Evolutionary conservation across 1,284 basidiomycete genomes (phyloP).

Genomic region (Lentinula novae-zelandiae): DNA sequence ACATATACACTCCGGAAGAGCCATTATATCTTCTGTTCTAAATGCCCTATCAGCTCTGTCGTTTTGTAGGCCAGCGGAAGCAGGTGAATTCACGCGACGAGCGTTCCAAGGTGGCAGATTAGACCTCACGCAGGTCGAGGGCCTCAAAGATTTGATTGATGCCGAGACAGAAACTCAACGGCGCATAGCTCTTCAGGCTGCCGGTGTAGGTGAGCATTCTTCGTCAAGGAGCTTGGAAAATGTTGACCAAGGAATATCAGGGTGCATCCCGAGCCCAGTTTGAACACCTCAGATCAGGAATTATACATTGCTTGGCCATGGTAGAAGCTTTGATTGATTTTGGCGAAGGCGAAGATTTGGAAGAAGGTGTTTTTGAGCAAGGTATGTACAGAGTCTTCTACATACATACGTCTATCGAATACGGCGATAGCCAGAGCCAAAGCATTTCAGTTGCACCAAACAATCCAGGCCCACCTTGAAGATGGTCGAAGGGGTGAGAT

Average conservation of each 20-base stretch:
- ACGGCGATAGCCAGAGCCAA: slow-evolving; percentile 40
- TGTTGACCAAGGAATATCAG: slow-evolving; percentile 30
- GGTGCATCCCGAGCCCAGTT: slow-evolving; percentile 57
- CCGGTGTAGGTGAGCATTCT: slow-evolving; percentile 43
- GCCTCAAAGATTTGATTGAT: slow-evolving; percentile 77
- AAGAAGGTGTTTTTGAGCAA: slow-evolving; percentile 67
- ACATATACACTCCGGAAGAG: slow-evolving; percentile 85
- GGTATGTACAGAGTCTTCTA: slow-evolving; percentile 34
- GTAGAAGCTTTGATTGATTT: slow-evolving; percentile 91
- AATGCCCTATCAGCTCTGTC: slow-evolving; percentile 55
- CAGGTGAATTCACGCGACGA: slow-evolving; percentile 85
- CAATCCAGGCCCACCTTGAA: slow-evolving; percentile 53
- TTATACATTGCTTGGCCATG: slow-evolving; percentile 70
- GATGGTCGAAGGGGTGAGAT: slow-evolving; percentile 80
- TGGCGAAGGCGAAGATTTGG: slow-evolving; percentile 84
- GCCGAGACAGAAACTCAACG: slow-evolving; percentile 84
- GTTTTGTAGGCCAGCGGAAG: slow-evolving; percentile 70
- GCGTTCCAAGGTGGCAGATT: slow-evolving; percentile 77
- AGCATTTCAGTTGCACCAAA: slow-evolving; percentile 41
- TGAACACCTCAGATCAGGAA: slow-evolving; percentile 57
- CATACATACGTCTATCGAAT: not conserved
- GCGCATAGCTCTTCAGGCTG: slow-evolving; percentile 65
- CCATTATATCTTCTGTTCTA: slow-evolving; percentile 70
- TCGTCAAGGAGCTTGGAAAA: slow-evolving; percentile 1
- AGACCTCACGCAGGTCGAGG: slow-evolving; percentile 84